Conservation (phyloP, 139 green algal genomes). For the Raphidocelis subcapitata region DNA sequence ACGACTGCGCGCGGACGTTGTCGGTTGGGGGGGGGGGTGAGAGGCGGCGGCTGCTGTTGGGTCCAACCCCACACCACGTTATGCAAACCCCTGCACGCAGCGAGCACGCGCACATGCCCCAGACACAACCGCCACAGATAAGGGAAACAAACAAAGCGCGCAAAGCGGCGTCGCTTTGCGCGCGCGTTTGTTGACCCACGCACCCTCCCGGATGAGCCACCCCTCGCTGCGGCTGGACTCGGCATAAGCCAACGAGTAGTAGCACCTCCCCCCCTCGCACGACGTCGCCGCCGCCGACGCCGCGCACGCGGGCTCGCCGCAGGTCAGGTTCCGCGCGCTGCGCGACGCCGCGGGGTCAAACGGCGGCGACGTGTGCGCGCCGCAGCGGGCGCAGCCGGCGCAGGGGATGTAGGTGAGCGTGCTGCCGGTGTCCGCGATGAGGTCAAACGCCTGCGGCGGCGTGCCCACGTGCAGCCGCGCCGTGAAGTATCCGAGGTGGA, state of each 20-base stretch:
- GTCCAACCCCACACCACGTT: too few species aligned
- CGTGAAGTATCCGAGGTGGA: too few species aligned
- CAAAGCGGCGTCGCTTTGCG: too few species aligned
- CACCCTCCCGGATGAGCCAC: constrained; percentile 7
- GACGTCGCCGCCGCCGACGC: too few species aligned
- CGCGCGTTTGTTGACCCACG: too few species aligned
- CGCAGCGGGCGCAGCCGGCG: constrained; percentile 17
- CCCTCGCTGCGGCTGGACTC: constrained; percentile 15
- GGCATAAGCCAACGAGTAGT: not conserved
- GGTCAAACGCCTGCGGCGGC: constrained; percentile 49
- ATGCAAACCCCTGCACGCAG: too few species aligned
- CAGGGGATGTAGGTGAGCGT: constrained; percentile 82
- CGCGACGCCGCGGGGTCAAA: constrained; percentile 12
- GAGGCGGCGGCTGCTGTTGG: too few species aligned
- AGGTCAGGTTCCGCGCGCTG: not conserved
- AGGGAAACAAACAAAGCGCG: too few species aligned
- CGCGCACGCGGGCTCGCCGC: not conserved
- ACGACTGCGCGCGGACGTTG: too few species aligned
- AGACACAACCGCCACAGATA: not conserved
- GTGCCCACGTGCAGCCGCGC: too few species aligned
- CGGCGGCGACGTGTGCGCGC: not conserved
- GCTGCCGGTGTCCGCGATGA: constrained; percentile 96
- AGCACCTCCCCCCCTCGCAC: not conserved
- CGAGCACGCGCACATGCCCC: too few species aligned
- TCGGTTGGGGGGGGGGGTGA: too few species aligned